Base-by-base conservation (phyloP, 257 asterid genomes). In the Coffea eugenioides region DNA sequence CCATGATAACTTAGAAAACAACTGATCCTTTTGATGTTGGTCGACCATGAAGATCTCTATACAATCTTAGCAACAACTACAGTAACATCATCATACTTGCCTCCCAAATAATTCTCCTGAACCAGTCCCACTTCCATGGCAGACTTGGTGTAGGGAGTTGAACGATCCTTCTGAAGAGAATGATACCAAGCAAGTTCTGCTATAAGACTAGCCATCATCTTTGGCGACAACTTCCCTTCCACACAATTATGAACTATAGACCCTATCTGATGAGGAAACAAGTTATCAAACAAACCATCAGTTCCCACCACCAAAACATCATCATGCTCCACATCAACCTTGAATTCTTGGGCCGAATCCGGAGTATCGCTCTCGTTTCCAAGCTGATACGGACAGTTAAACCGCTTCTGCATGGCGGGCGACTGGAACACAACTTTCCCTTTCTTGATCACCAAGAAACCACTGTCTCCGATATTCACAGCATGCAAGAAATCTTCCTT, bases 11-110 rank as follows among this genome's bases (percentile, higher is more conserved):
- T 57, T 57, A 0, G 1, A 57, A 57, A 57, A 4, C 66, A 59
- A 21, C 66, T 21, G 7, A 2, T 7, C 3, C 7, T 7, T 23
- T 59, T 59, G 27, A 21, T 59, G 66, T 59, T 23, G 20, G 23
- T 16, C 23, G 61, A 54, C 61, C 61, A 14, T 54, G 21, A 54
- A 54, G 61, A 54, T 7, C 5, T 6, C n/a, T 36, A 49, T 3
- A 66, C 39, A 16, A 85, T 13, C 21, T 69, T 36, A 21, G 92
- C 92, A 27, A 83, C 84, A 8, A 85, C 41, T 2, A 90, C 90
- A 2, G 92, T 83, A 64, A 90, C 80, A 66, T 90, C 93, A 76
- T 90, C 95, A 6, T 49, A 14, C 66, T 88, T 89, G 49, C 95
- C 91, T 5, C 93, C 93, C 8, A 2, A 4, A 54, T 49, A 77